Percentiles rank a stretch among this genome's conserved stretches.
These are phyloP conservation scores for Xanthoconium purpureum DNA, from an alignment of 768 basidiomycete genomes.

Conservation along the genomic window DNA sequence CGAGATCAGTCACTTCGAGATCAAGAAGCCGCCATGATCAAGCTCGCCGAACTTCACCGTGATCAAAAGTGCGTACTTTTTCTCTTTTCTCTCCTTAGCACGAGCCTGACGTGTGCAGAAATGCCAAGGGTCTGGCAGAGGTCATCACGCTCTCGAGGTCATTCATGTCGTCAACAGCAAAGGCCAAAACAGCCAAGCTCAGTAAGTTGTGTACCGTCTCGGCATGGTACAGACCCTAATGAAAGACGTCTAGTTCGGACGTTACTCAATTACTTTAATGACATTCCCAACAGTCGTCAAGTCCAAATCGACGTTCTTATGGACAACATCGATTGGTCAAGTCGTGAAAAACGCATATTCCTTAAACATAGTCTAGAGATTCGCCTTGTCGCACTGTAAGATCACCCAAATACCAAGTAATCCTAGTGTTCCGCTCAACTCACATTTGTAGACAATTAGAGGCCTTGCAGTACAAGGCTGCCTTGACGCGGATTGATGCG, in stretches of 20 bases:
- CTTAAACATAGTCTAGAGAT: slow-evolving; percentile 92
- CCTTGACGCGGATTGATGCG: slow-evolving; percentile 76
- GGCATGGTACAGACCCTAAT: neutral
- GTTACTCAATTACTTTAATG: slow-evolving; percentile 83
- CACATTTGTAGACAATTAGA: slow-evolving; percentile 60
- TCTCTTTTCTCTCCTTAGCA: neutral
- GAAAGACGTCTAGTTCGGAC: slow-evolving; percentile 66
- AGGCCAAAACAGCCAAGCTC: slow-evolving; percentile 95
- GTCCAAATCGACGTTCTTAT: slow-evolving; percentile 82
- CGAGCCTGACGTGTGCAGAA: slow-evolving; percentile 44
- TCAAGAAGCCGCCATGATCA: slow-evolving; percentile 82
- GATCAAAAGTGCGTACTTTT: slow-evolving; percentile 66
- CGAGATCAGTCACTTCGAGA: slow-evolving; percentile 63
- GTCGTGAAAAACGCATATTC: slow-evolving; percentile 90
- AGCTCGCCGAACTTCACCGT: slow-evolving; percentile 82
- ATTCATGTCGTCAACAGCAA: slow-evolving; percentile 93
- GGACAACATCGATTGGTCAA: slow-evolving; percentile 93
- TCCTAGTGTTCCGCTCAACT: slow-evolving; percentile 1
- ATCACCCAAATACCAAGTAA: neutral
- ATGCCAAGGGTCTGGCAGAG: slow-evolving; percentile 80
- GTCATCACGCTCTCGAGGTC: slow-evolving; percentile 79
- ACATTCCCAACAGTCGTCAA: slow-evolving; percentile 70
- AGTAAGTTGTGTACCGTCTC: slow-evolving; percentile 43
- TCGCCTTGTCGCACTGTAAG: slow-evolving; percentile 73
- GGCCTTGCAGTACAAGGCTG: slow-evolving; percentile 69